Evolutionary conservation across 2,329 filamentous ascomycete genomes (phyloP).

Genomic region (Cordyceps fumosorosea): DNA sequence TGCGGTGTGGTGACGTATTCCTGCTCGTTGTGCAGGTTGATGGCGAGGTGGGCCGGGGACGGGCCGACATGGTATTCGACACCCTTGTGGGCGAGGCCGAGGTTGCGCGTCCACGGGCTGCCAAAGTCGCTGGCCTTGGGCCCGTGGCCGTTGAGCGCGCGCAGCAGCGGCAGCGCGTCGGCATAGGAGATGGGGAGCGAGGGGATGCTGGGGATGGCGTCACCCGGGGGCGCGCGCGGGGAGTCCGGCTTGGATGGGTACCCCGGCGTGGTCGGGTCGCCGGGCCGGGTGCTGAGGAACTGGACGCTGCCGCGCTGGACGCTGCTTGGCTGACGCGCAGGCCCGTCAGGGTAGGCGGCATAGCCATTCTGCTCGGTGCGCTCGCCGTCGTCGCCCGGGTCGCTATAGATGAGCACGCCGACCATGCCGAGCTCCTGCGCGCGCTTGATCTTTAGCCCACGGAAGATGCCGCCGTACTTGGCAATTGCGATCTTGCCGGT

Average conservation of each 20-base stretch:
- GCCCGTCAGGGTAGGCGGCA: slow-evolving; percentile 74
- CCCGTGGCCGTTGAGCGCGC: slow-evolving; percentile 82
- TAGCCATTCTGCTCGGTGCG: slow-evolving; percentile 77
- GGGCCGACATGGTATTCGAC: slow-evolving; percentile 83
- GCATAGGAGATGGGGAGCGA: slow-evolving; percentile 85
- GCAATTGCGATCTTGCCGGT: slow-evolving; percentile 80
- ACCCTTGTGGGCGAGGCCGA: slow-evolving; percentile 71
- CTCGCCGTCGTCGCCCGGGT: slow-evolving; percentile 82
- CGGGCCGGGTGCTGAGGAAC: slow-evolving; percentile 63
- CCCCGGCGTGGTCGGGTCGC: slow-evolving; percentile 86
- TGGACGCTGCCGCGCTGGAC: slow-evolving; percentile 86
- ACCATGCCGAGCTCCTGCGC: slow-evolving; percentile 87
- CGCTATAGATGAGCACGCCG: slow-evolving; percentile 76
- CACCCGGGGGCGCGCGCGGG: slow-evolving; percentile 63
- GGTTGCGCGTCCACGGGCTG: slow-evolving; percentile 60
- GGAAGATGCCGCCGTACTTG: slow-evolving; percentile 80
- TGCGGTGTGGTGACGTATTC: slow-evolving; percentile 74
- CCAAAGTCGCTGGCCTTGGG: slow-evolving; percentile 70
- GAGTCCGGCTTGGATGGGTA: slow-evolving; percentile 90
- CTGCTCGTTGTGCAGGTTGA: slow-evolving; percentile 74
- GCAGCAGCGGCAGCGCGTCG: slow-evolving; percentile 82
- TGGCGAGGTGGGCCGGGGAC: slow-evolving; percentile 61
- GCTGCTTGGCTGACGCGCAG: slow-evolving; percentile 78
- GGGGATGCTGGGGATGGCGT: slow-evolving; percentile 74
- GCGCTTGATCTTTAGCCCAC: slow-evolving; percentile 86